A percentile compares a stretch with the other conserved stretches of the same genome.
Conservation (phyloP, 345 rosid genomes). For the Populus euphratica region DNA sequence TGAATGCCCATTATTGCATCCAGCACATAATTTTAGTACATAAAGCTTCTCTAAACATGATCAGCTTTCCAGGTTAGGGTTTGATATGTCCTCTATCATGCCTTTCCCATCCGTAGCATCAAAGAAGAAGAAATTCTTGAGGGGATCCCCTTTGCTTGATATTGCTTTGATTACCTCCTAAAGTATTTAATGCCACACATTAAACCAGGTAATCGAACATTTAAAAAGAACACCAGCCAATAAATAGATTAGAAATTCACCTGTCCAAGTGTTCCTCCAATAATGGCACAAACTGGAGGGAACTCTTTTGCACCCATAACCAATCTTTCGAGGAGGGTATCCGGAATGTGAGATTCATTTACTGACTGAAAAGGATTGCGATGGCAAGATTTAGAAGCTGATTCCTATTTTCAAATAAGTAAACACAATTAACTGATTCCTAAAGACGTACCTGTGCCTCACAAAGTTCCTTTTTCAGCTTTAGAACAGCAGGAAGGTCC, state of each 20-base stretch:
- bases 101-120: constrained; percentile 92
- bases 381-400: constrained; percentile 1
- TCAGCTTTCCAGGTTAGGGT: constrained; percentile 21
- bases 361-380: constrained; percentile 41
- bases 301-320: constrained; percentile 48
- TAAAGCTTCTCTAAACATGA: neutral
- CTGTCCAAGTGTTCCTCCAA: constrained; percentile 96
- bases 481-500: constrained; percentile 62
- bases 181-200: constrained; percentile 9
- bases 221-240: neutral
- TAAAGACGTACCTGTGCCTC: constrained; percentile 51
- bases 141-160: constrained; percentile 82
- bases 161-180: constrained; percentile 93
- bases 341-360: constrained; percentile 56
- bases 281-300: constrained; percentile 86
- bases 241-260: constrained; percentile 23
- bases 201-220: neutral
- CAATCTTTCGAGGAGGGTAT: constrained; percentile 70
- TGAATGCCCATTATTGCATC: neutral
- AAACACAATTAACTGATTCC: neutral
- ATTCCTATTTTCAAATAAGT: neutral
- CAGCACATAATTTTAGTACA: neutral
- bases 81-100: constrained; percentile 69
- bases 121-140: constrained; percentile 88
- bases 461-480: constrained; percentile 64